Conservation (phyloP, 2,329 filamentous ascomycete species). For the Aspergillus japonicus region DNA sequence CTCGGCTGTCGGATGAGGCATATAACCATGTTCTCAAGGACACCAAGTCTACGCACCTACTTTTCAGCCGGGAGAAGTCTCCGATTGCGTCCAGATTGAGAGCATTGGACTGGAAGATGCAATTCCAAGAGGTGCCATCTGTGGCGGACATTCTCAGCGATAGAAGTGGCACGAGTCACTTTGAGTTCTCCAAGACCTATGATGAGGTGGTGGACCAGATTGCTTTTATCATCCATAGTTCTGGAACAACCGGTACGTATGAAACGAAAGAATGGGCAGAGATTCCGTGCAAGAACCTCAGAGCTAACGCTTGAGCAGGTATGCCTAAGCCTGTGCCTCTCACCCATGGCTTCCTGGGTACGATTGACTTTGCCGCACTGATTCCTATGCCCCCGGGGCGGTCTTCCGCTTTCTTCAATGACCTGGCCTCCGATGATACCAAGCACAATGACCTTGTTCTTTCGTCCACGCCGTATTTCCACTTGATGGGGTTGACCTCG, state of each 20-base stretch:
- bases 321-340: slow-evolving; percentile 33
- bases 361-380: slow-evolving; percentile 10
- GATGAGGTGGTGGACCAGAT: slow-evolving; percentile 24
- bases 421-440: slow-evolving; percentile 3
- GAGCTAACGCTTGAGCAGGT: slow-evolving; percentile 27
- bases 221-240: slow-evolving; percentile 35
- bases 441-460: slow-evolving; percentile 16
- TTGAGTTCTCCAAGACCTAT: slow-evolving; percentile 19
- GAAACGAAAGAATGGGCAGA: neutral
- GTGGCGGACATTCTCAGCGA: slow-evolving; percentile 8
- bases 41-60: neutral
- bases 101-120: neutral
- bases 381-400: slow-evolving; percentile 20
- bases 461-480: slow-evolving; percentile 26
- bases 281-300: neutral
- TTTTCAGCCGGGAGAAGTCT: neutral
- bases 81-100: neutral
- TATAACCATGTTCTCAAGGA: neutral
- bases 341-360: slow-evolving; percentile 27
- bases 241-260: slow-evolving; percentile 37
- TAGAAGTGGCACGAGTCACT: slow-evolving; percentile 9
- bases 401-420: slow-evolving; percentile 9
- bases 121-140: neutral
- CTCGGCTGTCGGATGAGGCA: slow-evolving; percentile 1
- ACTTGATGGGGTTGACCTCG: slow-evolving; percentile 27